phyloP scores from a whole-genome alignment of 2,329 filamentous ascomycete genomes.

The Pseudogymnoascus destructans region DNA sequence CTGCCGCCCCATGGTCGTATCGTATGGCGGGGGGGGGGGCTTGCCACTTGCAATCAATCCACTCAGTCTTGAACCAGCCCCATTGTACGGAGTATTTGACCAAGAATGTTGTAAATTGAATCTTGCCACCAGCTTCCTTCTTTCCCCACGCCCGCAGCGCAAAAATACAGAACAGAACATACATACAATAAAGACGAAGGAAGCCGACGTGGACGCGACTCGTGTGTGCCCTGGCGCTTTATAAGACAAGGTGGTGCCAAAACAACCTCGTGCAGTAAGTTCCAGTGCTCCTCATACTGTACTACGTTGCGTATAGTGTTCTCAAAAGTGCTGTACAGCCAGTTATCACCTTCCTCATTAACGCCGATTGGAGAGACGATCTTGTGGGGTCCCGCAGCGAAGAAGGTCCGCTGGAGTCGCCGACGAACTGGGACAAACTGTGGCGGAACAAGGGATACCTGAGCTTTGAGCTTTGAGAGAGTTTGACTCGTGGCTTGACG shows the following conservation, averaged over 20 bases:
- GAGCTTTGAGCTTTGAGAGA: not conserved
- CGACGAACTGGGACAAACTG: slow-evolving; percentile 7
- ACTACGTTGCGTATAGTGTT: slow-evolving; percentile 5
- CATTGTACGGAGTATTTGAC: slow-evolving; percentile 5
- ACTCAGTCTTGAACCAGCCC: not conserved
- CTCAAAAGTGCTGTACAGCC: not conserved
- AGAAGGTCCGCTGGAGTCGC: slow-evolving; percentile 3
- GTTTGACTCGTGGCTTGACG: slow-evolving; percentile 8
- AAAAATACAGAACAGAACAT: not conserved
- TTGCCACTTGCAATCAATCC: slow-evolving; percentile 8
- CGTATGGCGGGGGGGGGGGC: not conserved
- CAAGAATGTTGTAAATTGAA: slow-evolving; percentile 4
- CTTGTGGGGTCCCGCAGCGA: slow-evolving; percentile 4
- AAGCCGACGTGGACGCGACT: not conserved
- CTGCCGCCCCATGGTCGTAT: not conserved
- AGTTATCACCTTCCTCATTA: slow-evolving; percentile 6
- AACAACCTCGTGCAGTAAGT: slow-evolving; percentile 7
- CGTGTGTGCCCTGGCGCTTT: not conserved
- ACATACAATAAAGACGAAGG: not conserved
- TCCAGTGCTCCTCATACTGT: not conserved
- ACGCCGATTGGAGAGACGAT: slow-evolving; percentile 7
- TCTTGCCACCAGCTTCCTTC: not conserved
- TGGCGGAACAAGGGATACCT: slow-evolving; percentile 2
- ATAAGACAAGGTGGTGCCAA: slow-evolving; percentile 2
- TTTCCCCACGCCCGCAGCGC: not conserved